Evolutionary conservation across 768 basidiomycete species (phyloP).

Genomic region (Kwoniella europaea): DNA sequence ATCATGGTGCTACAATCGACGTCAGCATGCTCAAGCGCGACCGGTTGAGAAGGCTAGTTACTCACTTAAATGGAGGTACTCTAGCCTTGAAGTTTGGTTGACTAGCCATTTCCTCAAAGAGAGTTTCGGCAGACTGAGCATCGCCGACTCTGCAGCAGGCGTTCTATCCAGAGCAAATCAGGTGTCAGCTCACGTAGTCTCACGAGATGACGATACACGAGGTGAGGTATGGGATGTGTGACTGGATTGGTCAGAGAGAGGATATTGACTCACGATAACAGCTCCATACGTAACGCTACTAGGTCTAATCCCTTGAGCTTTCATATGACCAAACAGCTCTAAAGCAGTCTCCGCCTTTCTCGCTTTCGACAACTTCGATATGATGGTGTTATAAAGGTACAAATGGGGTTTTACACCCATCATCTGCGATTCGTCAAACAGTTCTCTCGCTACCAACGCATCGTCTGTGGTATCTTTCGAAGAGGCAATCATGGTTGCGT

Average conservation of each 20-base stretch:
- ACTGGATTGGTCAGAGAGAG: too few species aligned
- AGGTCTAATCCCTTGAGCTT: conserved; percentile 66
- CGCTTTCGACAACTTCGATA: conserved; percentile 92
- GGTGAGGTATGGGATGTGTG: too few species aligned
- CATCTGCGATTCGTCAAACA: conserved; percentile 77
- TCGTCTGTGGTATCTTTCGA: conserved; percentile 97
- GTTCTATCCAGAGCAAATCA: conserved; percentile 41
- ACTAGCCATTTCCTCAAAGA: conserved; percentile 83
- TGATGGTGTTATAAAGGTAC: conserved; percentile 95
- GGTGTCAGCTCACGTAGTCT: conserved; percentile 55
- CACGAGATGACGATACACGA: neutral
- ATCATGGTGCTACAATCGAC: conserved; percentile 69
- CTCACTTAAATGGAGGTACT: conserved; percentile 86
- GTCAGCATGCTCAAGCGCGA: conserved; percentile 15
- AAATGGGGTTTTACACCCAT: conserved; percentile 76
- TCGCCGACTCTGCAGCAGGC: conserved; percentile 95
- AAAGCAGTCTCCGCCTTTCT: conserved; percentile 89
- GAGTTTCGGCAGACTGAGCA: conserved; percentile 72
- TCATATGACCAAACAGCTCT: conserved; percentile 87
- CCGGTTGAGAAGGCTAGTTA: neutral
- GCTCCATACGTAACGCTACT: conserved; percentile 93
- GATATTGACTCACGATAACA: conserved; percentile 65
- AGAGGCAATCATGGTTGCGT: conserved; percentile 83
- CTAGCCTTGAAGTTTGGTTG: conserved; percentile 79
- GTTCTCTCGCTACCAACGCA: conserved; percentile 78